These are phyloP conservation scores for Arabidopsis lyrata DNA, from an alignment of 441 rosid genomes.

Conservation along the genomic window DNA sequence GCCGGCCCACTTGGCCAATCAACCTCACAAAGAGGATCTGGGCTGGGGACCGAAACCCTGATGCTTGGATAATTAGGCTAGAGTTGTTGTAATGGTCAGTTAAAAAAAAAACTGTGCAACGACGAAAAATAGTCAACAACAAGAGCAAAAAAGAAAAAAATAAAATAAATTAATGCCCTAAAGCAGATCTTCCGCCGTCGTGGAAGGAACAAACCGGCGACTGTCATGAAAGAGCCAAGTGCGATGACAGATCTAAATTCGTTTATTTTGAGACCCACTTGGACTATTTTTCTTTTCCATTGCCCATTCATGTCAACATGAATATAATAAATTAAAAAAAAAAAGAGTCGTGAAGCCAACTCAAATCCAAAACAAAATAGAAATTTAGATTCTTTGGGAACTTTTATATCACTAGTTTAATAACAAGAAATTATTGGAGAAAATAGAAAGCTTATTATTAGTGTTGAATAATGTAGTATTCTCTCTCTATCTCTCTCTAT, in stretches of 20 bases:
- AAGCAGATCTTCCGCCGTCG: slow-evolving; percentile 27
- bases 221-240: slow-evolving; percentile 14
- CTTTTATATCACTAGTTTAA: neutral
- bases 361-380: slow-evolving; percentile 27
- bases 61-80: too few relatives aligned
- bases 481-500: neutral
- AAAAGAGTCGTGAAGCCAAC: slow-evolving; percentile 42
- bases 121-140: neutral
- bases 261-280: slow-evolving; percentile 31
- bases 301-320: neutral
- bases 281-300: neutral
- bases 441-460: neutral
- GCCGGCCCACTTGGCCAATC: too few relatives aligned
- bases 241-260: slow-evolving; percentile 13
- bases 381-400: slow-evolving; percentile 28
- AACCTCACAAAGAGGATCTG: too few relatives aligned
- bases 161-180: neutral
- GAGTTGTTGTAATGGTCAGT: too few relatives aligned
- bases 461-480: neutral
- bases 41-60: too few relatives aligned
- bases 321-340: neutral
- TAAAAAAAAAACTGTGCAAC: too few relatives aligned
- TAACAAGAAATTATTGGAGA: slow-evolving; percentile 16
- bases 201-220: slow-evolving; percentile 35
- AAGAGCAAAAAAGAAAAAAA: too few relatives aligned